Conservation (phyloP, 1,139 yeast genomes). For the Yamadazyma songkhlaensis region DNA sequence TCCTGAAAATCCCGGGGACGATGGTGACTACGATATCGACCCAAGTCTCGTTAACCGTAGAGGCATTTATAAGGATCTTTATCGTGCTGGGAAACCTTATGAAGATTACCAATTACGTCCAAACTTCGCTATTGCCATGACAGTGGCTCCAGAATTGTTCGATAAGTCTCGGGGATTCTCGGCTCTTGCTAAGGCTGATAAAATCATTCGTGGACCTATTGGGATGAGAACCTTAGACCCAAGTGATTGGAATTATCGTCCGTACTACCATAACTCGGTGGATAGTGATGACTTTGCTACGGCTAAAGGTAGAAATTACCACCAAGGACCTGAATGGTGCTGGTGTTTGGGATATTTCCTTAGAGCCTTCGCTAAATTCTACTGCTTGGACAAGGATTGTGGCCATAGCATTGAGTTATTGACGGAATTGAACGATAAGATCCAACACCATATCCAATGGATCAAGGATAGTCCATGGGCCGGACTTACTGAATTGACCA, state of each 20-base stretch:
- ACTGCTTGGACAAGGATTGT: conserved; percentile 19
- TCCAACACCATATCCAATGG: conserved; percentile 69
- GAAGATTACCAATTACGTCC: conserved; percentile 95
- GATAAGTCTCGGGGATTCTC: conserved; percentile 53
- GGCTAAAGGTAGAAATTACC: conserved; percentile 92
- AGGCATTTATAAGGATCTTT: conserved; percentile 90
- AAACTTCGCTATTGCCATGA: conserved; percentile 89
- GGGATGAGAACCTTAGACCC: conserved; percentile 96
- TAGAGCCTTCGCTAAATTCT: conserved; percentile 63
- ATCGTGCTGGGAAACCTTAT: conserved; percentile 74
- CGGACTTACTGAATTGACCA: conserved; percentile 89
- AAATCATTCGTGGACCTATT: conserved; percentile 75
- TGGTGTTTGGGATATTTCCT: conserved; percentile 89
- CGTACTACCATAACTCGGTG: conserved; percentile 76
- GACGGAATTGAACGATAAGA: conserved; percentile 47
- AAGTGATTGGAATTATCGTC: conserved; percentile 84
- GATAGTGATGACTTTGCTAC: conserved; percentile 89
- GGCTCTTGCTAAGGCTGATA: conserved; percentile 72
- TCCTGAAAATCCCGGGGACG: conserved; percentile 58
- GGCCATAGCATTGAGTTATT: conserved; percentile 23
- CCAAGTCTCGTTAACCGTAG: conserved; percentile 72
- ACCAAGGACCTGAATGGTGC: conserved; percentile 99
- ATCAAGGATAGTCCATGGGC: conserved; percentile 80
- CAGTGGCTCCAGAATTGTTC: conserved; percentile 91
- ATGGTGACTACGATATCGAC: conserved; percentile 58